Evolutionary conservation across 371 early-diverging fungal genomes (phyloP).

Genomic region (Batkoa obscura): DNA sequence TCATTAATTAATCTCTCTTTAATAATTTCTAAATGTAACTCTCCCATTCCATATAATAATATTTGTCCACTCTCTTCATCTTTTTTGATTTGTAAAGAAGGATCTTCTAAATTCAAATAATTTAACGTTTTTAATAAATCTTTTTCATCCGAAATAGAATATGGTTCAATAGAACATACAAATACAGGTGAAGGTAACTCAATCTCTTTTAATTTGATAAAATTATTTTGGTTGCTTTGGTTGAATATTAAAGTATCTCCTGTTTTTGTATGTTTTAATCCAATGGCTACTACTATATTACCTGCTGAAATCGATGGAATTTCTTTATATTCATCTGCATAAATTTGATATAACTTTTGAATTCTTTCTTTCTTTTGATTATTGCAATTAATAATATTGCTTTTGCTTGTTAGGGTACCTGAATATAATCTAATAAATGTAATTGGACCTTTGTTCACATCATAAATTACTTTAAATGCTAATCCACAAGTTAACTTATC

Average conservation of each 20-base stretch:
- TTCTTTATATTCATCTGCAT: conserved; percentile 78
- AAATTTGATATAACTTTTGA: conserved; percentile 72
- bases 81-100: conserved; percentile 48
- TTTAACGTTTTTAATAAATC: conserved; percentile 52
- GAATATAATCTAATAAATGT: conserved; percentile 89
- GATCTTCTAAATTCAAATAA: conserved; percentile 70
- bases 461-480: conserved; percentile 85
- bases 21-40: conserved; percentile 84
- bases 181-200: conserved; percentile 83
- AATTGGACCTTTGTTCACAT: conserved; percentile 64
- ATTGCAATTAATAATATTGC: conserved; percentile 45
- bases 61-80: conserved; percentile 81
- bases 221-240: conserved; percentile 20
- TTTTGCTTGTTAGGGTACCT: conserved; percentile 41
- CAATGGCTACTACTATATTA: conserved; percentile 79
- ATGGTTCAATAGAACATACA: conserved; percentile 65
- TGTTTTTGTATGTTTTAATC: conserved; percentile 73
- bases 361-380: conserved; percentile 57
- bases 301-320: conserved; percentile 54
- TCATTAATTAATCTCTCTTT: conserved; percentile 58
- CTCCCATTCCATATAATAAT: conserved; percentile 90
- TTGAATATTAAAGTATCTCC: conserved; percentile 73
- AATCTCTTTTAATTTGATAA: conserved; percentile 45
- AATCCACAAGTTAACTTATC: conserved; percentile 54
- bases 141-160: conserved; percentile 51